phyloP scores from a whole-genome alignment of 306 rosid species.

The Begonia masoniana region DNA sequence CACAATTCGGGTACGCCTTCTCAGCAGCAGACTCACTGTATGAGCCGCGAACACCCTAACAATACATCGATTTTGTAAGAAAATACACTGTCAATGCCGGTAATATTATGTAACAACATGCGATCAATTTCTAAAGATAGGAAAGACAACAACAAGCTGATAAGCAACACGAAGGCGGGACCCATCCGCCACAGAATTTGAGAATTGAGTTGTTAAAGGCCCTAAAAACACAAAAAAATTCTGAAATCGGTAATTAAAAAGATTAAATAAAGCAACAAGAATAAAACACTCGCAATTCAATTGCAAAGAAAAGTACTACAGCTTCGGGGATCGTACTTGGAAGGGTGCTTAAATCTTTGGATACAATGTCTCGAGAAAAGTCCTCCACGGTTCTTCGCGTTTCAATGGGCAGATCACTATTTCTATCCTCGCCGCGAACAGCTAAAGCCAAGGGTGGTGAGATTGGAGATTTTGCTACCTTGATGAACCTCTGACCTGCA shows the following conservation, averaged over 20 bases:
- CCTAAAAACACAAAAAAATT: constrained; percentile 25
- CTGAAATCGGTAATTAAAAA: background rate
- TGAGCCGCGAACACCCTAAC: constrained; percentile 89
- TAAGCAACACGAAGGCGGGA: constrained; percentile 80
- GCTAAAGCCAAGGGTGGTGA: constrained; percentile 56
- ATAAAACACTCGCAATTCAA: no score
- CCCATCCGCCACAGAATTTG: constrained; percentile 39
- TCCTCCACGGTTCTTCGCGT: constrained; percentile 14
- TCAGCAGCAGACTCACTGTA: constrained; percentile 84
- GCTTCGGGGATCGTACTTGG: constrained; percentile 28
- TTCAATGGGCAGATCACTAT: constrained; percentile 12
- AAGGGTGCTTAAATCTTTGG: constrained; percentile 41
- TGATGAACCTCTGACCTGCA: constrained; percentile 66
- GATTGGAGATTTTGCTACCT: constrained; percentile 80
- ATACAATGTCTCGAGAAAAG: constrained; percentile 23
- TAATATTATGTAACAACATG: background rate
- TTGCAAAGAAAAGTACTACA: background rate
- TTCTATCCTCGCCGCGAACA: constrained; percentile 14
- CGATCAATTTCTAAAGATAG: no score
- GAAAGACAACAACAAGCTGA: constrained; percentile 32
- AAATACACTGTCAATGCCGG: no score
- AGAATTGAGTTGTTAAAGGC: constrained; percentile 34
- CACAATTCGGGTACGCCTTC: constrained; percentile 90
- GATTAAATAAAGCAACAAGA: background rate
- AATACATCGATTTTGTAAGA: background rate